phyloP scores from a whole-genome alignment of 805 yeast species.

The Candida nanaspora region DNA sequence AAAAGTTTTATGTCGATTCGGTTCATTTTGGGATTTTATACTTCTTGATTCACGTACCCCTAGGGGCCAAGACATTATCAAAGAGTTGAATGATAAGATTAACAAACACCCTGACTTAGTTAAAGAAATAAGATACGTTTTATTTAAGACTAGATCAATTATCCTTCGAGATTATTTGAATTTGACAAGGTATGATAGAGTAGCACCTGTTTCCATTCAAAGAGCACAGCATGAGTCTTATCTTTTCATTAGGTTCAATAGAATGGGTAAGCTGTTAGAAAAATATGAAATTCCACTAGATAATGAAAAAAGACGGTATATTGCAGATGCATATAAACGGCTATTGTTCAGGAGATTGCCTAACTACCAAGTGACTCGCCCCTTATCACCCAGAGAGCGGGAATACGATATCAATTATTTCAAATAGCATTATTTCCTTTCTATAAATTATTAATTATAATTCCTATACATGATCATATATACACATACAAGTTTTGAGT shows the following conservation, averaged over 20 bases:
- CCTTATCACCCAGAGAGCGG: not conserved
- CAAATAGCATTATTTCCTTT: not conserved
- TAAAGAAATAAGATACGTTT: not conserved
- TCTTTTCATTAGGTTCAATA: not conserved
- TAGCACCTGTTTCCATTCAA: not conserved
- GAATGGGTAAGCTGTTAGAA: not conserved
- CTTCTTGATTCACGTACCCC: not conserved
- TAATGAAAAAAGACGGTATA: not conserved
- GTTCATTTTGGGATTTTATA: not conserved
- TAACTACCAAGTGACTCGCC: not conserved
- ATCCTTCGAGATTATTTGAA: not conserved
- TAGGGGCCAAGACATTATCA: not conserved
- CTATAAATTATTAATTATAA: too few relatives aligned
- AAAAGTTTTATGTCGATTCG: not conserved
- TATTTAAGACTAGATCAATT: not conserved
- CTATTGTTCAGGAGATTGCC: not conserved
- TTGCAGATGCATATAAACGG: not conserved
- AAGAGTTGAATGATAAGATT: not conserved
- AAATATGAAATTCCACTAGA: not conserved
- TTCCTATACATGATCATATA: too few relatives aligned
- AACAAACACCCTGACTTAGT: not conserved
- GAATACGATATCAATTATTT: not conserved
- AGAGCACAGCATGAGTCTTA: not conserved
- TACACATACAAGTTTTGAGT: too few relatives aligned
- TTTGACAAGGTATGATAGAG: not conserved